Conservation (phyloP, 177 flowering plant species). For the Vitis hybrid region DNA sequence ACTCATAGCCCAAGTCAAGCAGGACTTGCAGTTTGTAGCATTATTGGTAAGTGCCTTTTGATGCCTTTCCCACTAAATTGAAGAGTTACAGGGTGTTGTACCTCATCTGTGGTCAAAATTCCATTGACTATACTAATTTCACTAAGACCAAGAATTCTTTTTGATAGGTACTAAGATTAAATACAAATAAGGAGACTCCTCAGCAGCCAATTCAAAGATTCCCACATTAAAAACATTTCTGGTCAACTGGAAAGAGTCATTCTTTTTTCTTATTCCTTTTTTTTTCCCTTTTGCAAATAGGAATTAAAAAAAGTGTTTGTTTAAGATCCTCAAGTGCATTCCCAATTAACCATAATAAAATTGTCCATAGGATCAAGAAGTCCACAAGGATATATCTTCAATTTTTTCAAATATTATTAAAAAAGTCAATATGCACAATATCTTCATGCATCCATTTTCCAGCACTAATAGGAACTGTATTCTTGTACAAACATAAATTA, state of each 20-base stretch:
- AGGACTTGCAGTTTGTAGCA: background rate
- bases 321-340: background rate
- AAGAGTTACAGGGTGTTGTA: background rate
- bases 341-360: background rate
- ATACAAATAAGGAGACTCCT: background rate
- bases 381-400: background rate
- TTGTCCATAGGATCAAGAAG: background rate
- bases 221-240: background rate
- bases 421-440: background rate
- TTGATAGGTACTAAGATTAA: too few species aligned
- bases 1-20: too few species aligned
- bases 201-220: background rate
- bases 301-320: too few species aligned
- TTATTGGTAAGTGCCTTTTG: background rate
- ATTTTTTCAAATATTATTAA: background rate
- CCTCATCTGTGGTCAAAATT: background rate
- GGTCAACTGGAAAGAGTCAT: background rate
- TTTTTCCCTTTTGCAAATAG: too few species aligned
- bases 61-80: background rate
- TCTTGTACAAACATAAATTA: background rate
- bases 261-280: background rate
- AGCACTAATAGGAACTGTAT: background rate
- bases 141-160: background rate
- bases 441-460: background rate
- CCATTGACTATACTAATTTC: background rate